phyloP scores from a whole-genome alignment of 208 protist species.

The Trypanosoma mega region DNA sequence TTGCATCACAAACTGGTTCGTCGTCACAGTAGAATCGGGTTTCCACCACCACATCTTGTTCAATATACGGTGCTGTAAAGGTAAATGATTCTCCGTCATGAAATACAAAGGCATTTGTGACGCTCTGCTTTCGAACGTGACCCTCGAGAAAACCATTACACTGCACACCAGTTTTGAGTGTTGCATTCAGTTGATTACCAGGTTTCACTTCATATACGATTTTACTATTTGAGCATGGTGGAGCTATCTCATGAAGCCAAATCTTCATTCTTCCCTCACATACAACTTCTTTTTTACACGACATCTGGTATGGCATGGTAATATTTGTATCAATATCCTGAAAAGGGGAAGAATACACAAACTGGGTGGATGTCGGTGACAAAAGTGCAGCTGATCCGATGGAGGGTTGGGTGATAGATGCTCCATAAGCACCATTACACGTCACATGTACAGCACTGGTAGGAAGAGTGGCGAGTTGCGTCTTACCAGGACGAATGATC shows the following conservation, averaged over 20 bases:
- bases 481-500: constrained; percentile 10
- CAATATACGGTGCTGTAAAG: constrained; percentile 41
- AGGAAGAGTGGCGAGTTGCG: constrained; percentile 16
- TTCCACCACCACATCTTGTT: constrained; percentile 36
- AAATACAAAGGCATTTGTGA: constrained; percentile 7
- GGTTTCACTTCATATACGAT: constrained; percentile 22
- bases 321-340: constrained; percentile 12
- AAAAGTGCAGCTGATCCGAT: constrained; percentile 19
- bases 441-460: constrained; percentile 18
- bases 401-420: constrained; percentile 12
- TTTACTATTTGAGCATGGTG: constrained; percentile 14
- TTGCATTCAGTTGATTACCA: constrained; percentile 17
- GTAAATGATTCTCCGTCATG: constrained; percentile 29
- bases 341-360: constrained; percentile 23
- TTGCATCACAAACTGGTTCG: constrained; percentile 41
- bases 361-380: constrained; percentile 12
- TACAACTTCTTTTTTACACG: constrained; percentile 23
- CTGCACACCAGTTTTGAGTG: constrained; percentile 13
- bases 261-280: constrained; percentile 36
- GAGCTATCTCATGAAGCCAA: constrained; percentile 19
- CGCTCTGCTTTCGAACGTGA: constrained; percentile 6
- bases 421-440: background rate
- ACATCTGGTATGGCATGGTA: constrained; percentile 29
- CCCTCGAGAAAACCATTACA: constrained; percentile 16
- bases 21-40: constrained; percentile 46